These are phyloP conservation scores for Clarireedia paspali DNA, from an alignment of 2,329 filamentous ascomycete genomes.

Conservation along the genomic window DNA sequence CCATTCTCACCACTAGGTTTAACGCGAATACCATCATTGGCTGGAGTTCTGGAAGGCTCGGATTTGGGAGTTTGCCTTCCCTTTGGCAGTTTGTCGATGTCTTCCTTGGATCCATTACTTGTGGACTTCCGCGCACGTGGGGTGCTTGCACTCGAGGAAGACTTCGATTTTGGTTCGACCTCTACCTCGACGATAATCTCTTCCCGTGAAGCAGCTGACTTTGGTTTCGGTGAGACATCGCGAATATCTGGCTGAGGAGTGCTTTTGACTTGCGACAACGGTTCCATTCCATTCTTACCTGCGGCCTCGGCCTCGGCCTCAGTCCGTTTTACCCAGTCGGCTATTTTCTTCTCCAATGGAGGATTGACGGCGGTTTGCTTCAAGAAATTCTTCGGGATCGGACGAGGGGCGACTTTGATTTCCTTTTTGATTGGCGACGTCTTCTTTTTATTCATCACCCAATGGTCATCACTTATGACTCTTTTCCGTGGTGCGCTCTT, in stretches of 20 bases:
- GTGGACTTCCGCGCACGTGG: conserved; percentile 12
- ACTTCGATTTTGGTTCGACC: not conserved
- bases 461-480: conserved; percentile 88
- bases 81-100: conserved; percentile 1
- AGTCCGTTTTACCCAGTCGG: conserved; percentile 46
- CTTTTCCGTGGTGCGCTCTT: conserved; percentile 65
- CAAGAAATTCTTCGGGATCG: conserved; percentile 51
- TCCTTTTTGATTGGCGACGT: conserved; percentile 35
- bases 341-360: conserved; percentile 49
- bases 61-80: conserved; percentile 33
- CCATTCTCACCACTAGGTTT: conserved; percentile 19
- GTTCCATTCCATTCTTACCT: not conserved
- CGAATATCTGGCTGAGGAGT: conserved; percentile 5
- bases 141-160: not conserved
- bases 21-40: conserved; percentile 19
- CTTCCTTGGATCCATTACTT: conserved; percentile 11
- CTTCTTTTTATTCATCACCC: conserved; percentile 50
- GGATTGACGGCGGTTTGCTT: conserved; percentile 46
- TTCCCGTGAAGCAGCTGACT: not conserved
- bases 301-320: conserved; percentile 4
- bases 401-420: conserved; percentile 1
- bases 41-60: conserved; percentile 28
- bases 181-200: conserved; percentile 8
- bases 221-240: conserved; percentile 2
- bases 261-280: not conserved